A percentile compares a stretch with the other conserved stretches of the same genome.
phyloP scores from a whole-genome alignment of 768 basidiomycete genomes.

The Lepiota venenata region DNA sequence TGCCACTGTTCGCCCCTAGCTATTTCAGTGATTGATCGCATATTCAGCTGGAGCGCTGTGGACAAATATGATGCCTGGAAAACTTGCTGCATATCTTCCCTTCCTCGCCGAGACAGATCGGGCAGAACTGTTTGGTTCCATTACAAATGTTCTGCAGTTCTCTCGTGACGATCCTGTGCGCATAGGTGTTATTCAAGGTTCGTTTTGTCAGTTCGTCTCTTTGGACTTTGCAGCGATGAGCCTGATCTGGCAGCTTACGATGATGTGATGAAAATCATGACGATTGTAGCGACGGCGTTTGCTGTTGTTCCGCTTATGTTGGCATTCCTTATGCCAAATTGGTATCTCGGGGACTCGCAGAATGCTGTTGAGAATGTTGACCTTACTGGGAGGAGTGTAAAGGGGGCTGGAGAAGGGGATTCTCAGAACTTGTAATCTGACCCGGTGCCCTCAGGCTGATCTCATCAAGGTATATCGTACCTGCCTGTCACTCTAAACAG shows the following conservation, averaged over 20 bases:
- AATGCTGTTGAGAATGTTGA: slow-evolving; percentile 59
- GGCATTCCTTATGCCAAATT: slow-evolving; percentile 59
- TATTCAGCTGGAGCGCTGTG: slow-evolving; percentile 58
- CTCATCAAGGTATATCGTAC: too few relatives aligned
- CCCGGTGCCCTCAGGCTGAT: too few relatives aligned
- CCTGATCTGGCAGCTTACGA: slow-evolving; percentile 40
- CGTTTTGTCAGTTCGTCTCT: slow-evolving; percentile 17
- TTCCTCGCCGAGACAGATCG: slow-evolving; percentile 39
- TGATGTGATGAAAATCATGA: slow-evolving; percentile 55
- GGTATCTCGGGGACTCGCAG: slow-evolving; percentile 66
- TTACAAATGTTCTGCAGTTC: slow-evolving; percentile 45
- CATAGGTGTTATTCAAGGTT: slow-evolving; percentile 58
- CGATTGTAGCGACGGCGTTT: slow-evolving; percentile 48
- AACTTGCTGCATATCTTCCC: slow-evolving; percentile 54
- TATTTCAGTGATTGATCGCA: not conserved
- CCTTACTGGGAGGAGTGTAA: slow-evolving; percentile 24
- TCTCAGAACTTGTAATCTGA: too few relatives aligned
- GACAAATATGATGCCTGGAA: slow-evolving; percentile 62
- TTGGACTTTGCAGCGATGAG: not conserved
- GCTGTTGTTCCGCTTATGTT: slow-evolving; percentile 57
- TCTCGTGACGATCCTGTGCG: slow-evolving; percentile 55
- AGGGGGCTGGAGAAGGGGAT: too few relatives aligned
- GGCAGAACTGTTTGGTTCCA: slow-evolving; percentile 50
- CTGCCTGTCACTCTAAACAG: too few relatives aligned
- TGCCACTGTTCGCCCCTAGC: not conserved